A percentile compares a stretch with the other conserved stretches of the same genome.
Conservation (phyloP, 176 grass and related monocot genomes). For the Leersia perrieri region DNA sequence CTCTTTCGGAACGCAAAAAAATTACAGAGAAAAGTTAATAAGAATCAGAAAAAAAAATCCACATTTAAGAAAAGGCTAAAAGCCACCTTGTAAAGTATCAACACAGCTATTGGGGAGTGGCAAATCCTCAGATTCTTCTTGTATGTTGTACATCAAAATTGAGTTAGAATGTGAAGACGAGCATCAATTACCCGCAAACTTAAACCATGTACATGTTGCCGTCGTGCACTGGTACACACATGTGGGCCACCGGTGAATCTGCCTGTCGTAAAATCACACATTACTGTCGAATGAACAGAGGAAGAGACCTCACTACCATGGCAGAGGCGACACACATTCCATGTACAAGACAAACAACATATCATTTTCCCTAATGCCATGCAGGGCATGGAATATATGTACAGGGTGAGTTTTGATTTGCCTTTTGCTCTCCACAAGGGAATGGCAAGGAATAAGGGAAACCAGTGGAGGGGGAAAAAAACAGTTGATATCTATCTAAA, state of each 20-base stretch:
- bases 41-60: neutral
- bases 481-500: neutral
- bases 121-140: too few relatives aligned
- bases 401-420: neutral
- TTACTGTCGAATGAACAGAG: neutral
- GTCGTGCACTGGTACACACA: too few relatives aligned
- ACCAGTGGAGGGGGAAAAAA: neutral
- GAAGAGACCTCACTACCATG: neutral
- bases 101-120: too few relatives aligned
- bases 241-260: too few relatives aligned
- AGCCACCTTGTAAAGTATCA: too few relatives aligned
- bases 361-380: slow-evolving; percentile 16
- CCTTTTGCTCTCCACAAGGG: slow-evolving; percentile 1
- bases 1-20: neutral
- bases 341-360: neutral
- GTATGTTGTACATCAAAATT: too few relatives aligned
- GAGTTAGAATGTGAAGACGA: too few relatives aligned
- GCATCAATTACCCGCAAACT: too few relatives aligned
- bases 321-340: neutral
- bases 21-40: neutral
- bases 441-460: neutral
- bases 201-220: too few relatives aligned
- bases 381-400: slow-evolving; percentile 4
- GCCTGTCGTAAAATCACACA: too few relatives aligned
- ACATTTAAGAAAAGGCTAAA: too few relatives aligned